Percentiles rank a stretch among this genome's conserved stretches.
Evolutionary conservation across 2,329 filamentous ascomycete genomes (phyloP).

Genomic region (Fusarium liriodendri): DNA sequence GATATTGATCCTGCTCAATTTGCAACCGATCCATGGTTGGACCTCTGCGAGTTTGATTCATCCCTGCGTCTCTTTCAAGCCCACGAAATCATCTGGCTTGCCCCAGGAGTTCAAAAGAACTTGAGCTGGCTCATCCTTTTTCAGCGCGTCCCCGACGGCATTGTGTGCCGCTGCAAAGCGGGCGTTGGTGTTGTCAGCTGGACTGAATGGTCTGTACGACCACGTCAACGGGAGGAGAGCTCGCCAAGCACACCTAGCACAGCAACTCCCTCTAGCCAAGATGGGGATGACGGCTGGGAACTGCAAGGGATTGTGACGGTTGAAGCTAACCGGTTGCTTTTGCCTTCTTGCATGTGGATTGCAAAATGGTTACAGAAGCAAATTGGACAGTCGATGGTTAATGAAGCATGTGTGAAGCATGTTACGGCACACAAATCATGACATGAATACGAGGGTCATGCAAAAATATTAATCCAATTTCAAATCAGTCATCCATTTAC

Average conservation of each 20-base stretch:
- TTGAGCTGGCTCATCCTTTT: conserved; percentile 57
- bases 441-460: background rate
- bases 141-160: conserved; percentile 54
- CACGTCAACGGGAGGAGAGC: conserved; percentile 8
- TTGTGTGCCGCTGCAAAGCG: conserved; percentile 54
- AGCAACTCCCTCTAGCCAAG: conserved; percentile 13
- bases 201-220: conserved; percentile 48
- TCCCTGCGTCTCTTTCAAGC: conserved; percentile 48
- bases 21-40: conserved; percentile 54
- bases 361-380: conserved; percentile 22
- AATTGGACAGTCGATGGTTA: conserved; percentile 23
- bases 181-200: conserved; percentile 55
- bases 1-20: conserved; percentile 42
- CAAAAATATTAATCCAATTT: background rate
- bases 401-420: conserved; percentile 23
- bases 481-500: background rate
- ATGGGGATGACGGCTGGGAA: conserved; percentile 41
- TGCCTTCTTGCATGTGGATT: conserved; percentile 45
- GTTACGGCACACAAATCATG: background rate
- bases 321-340: conserved; percentile 47
- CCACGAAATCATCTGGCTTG: conserved; percentile 47
- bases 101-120: conserved; percentile 53
- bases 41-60: conserved; percentile 42
- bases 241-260: conserved; percentile 34
- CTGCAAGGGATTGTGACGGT: conserved; percentile 45